phyloP scores from a whole-genome alignment of 768 basidiomycete genomes.

The Lenzites betulinus region DNA sequence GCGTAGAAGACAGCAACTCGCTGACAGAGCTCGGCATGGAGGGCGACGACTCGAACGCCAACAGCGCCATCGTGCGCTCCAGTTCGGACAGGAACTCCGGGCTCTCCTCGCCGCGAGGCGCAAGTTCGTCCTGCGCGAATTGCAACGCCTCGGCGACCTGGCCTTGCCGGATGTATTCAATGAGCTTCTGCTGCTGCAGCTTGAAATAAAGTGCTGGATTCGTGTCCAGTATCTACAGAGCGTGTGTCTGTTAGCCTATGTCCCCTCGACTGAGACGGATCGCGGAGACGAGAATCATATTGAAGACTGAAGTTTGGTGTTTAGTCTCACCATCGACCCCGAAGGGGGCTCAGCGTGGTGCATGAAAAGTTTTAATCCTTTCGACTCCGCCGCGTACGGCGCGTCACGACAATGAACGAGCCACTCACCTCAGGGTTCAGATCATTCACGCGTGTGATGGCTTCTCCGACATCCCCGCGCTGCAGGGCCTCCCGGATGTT shows the following conservation, averaged over 20 bases:
- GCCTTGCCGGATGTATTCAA: conserved; percentile 89
- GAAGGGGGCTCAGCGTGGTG: conserved; percentile 90
- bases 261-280: conserved; percentile 15
- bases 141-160: conserved; percentile 76
- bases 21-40: conserved; percentile 66
- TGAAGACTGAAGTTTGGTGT: conserved; percentile 94
- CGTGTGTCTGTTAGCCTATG: conserved; percentile 21
- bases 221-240: conserved; percentile 86
- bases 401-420: conserved; percentile 13
- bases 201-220: conserved; percentile 94
- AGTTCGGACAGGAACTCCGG: conserved; percentile 91
- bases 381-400: conserved; percentile 24
- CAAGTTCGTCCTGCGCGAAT: conserved; percentile 93
- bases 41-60: conserved; percentile 75
- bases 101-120: conserved; percentile 92
- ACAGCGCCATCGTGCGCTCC: conserved; percentile 91
- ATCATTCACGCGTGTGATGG: conserved; percentile 94
- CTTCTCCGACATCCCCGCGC: conserved; percentile 92
- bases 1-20: conserved; percentile 80
- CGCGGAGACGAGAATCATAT: conserved; percentile 61
- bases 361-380: conserved; percentile 95
- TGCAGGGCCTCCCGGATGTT: conserved; percentile 92
- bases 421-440: conserved; percentile 91
- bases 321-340: conserved; percentile 83
- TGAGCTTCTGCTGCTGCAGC: conserved; percentile 92